phyloP scores from a whole-genome alignment of 2,329 filamentous ascomycete species.

The Colletotrichum cereale region DNA sequence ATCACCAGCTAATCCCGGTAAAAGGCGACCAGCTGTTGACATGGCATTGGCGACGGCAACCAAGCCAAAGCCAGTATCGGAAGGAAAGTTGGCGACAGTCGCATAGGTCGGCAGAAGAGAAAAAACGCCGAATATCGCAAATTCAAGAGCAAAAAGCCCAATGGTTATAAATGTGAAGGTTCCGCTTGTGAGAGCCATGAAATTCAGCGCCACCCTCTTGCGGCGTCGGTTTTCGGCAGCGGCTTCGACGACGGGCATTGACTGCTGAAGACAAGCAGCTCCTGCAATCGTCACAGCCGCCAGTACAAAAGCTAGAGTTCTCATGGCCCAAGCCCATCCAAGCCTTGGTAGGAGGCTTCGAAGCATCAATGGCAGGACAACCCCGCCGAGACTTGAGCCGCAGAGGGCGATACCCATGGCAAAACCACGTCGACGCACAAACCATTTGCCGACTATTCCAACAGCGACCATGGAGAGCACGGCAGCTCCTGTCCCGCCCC shows the following conservation, averaged over 20 bases:
- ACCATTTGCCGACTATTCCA: neutral
- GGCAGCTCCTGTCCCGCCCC: neutral
- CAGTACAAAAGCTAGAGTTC: neutral
- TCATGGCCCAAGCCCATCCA: neutral
- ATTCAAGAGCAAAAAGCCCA: conserved; percentile 51
- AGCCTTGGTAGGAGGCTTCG: neutral
- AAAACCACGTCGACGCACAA: neutral
- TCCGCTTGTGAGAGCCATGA: neutral
- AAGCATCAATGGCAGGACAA: neutral
- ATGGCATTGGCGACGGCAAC: conserved; percentile 59
- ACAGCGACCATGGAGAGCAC: neutral
- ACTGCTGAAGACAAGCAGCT: neutral
- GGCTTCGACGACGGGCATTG: neutral
- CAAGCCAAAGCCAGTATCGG: conserved; percentile 57
- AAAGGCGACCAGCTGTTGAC: conserved; percentile 56
- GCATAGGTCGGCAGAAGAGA: conserved; percentile 61
- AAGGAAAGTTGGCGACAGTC: conserved; percentile 49
- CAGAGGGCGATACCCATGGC: neutral
- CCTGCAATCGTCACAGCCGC: neutral
- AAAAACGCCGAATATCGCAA: conserved; percentile 61
- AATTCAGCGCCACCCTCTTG: neutral
- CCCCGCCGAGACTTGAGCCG: neutral
- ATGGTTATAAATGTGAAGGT: neutral
- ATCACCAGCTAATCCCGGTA: conserved; percentile 59
- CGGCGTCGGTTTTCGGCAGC: neutral